These are phyloP conservation scores for Inosperma sp. DNA, from an alignment of 768 basidiomycete genomes.

Conservation along the genomic window DNA sequence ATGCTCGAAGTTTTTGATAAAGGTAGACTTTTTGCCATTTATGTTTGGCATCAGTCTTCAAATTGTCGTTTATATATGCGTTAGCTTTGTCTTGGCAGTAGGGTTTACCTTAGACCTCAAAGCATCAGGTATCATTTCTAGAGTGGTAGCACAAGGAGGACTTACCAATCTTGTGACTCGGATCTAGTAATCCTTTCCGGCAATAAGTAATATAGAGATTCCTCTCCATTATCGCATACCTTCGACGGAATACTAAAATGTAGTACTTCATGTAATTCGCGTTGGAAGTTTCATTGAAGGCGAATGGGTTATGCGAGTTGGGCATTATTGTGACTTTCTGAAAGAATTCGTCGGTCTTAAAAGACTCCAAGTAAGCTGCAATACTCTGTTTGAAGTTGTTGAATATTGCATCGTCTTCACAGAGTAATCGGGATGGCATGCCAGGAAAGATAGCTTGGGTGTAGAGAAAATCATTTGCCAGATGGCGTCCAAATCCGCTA, in stretches of 20 bases:
- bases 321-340: background rate
- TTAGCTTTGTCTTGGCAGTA: background rate
- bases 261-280: conserved; percentile 3
- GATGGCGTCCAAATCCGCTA: conserved; percentile 9
- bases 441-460: conserved; percentile 5
- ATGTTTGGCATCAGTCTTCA: background rate
- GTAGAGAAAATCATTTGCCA: conserved; percentile 10
- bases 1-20: background rate
- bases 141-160: too few species aligned
- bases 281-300: conserved; percentile 10
- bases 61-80: background rate
- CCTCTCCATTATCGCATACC: background rate
- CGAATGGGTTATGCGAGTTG: conserved; percentile 8
- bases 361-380: conserved; percentile 6
- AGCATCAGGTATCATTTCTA: background rate
- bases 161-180: conserved; percentile 5
- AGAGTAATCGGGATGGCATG: conserved; percentile 8
- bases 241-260: conserved; percentile 8
- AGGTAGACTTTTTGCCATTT: background rate
- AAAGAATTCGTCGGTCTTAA: conserved; percentile 5
- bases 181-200: conserved; percentile 9
- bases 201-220: conserved; percentile 2
- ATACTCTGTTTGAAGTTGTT: conserved; percentile 1
- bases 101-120: background rate
- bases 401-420: conserved; percentile 1